Evolutionary conservation across 2,329 filamentous ascomycete genomes (phyloP), one percentile per base, ranked within the genome.

Genomic region (Fusarium compactum): DNA sequence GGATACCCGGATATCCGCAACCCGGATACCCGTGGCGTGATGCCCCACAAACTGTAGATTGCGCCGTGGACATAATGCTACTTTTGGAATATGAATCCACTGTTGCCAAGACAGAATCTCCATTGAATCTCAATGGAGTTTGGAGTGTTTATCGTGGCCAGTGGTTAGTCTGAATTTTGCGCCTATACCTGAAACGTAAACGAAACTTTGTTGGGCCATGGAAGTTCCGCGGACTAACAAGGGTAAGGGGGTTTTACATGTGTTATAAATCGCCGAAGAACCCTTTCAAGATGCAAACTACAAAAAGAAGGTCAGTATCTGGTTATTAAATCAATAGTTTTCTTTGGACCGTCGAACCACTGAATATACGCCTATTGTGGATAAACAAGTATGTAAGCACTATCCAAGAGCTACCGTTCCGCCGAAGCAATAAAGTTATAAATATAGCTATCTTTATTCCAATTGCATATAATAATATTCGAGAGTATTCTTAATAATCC

Each of bases 261-360:
- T 38, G 18, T 4, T 38, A 2, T n/a, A 38, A n/a, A n/a, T 6
- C 18, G 18, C 18, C 18, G 9, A 11, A 11, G 9, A 6, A 11
- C 18, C 16, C 10, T n/a, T 38, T 18, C 16, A 10, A 10, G 3
- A 18, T 34, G 16, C 32, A 34, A 18, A 34, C 5, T 16, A 9
- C 8, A 18, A 18, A 34, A 18, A 34, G 32, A 34, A 34, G 15
- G 8, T 8, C 8, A 0, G 8, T 9, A 18, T 34, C 32, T 9
- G 5, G 15, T 9, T 8, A 16, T 9, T 5, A 5, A 18, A 15
- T 0, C 5, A 6, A 34, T 1, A 18, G 4, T 9, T 5, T 18
- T 34, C 0, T 1, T 5, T 34, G 4, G 30, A 18, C 8, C 32
- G 32, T 3, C 0, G 15, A 34, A 18, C 2, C 1, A 18, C 16